Conservation (phyloP, 116 monocot species). For the Papilionanthe hybrid region DNA sequence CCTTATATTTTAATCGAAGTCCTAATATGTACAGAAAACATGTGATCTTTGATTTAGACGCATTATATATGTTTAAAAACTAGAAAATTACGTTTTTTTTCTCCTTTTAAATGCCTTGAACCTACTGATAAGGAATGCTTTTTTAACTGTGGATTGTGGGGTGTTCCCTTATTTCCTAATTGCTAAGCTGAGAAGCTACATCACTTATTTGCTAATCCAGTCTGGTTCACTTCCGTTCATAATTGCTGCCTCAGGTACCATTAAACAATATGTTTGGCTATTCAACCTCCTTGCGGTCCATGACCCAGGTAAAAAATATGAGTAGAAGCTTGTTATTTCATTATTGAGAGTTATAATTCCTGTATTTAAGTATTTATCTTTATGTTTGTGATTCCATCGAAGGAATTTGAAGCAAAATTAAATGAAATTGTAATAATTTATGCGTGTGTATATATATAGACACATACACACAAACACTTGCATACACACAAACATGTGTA, state of each 20-base stretch:
- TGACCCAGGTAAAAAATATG: slow-evolving; percentile 74
- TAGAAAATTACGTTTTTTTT: neutral
- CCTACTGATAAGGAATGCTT: neutral
- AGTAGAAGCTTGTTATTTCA: neutral
- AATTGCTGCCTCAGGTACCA: slow-evolving; percentile 63
- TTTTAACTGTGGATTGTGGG: neutral
- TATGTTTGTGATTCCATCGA: neutral
- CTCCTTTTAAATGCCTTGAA: neutral
- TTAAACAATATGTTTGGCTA: slow-evolving; percentile 99
- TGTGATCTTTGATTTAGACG: too few species aligned
- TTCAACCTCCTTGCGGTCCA: slow-evolving; percentile 83
- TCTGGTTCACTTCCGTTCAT: neutral
- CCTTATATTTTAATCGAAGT: neutral
- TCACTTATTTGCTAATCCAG: neutral
- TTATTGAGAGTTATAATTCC: neutral
- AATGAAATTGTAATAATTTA: neutral
- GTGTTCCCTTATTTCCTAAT: neutral
- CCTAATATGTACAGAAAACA: too few species aligned
- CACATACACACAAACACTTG: neutral
- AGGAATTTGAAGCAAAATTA: neutral
- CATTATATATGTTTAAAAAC: too few species aligned
- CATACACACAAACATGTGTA: too few species aligned
- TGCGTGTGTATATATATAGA: neutral
- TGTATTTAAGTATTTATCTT: neutral
- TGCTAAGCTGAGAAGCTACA: neutral